These are phyloP conservation scores for Fusarium foetens DNA, from an alignment of 2,329 filamentous ascomycete genomes.

Conservation along the genomic window DNA sequence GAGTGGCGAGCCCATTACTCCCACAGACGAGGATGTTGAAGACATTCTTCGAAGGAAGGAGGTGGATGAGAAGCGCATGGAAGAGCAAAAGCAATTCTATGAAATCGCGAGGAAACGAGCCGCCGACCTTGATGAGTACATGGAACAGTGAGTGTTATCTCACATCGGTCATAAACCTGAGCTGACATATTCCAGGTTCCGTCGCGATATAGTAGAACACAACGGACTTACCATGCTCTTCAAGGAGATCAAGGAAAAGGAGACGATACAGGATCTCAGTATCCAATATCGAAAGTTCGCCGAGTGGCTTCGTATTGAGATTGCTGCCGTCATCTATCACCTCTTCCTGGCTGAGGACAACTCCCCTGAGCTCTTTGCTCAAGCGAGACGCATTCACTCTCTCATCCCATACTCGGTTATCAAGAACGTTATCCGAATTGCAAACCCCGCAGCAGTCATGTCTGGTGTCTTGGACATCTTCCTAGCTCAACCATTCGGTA, in stretches of 20 bases:
- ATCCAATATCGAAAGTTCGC: constrained; percentile 98
- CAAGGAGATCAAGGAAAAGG: constrained; percentile 89
- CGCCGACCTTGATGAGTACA: constrained; percentile 94
- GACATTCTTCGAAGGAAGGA: constrained; percentile 84
- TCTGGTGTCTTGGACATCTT: constrained; percentile 94
- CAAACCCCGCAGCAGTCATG: constrained; percentile 97
- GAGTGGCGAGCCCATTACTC: constrained; percentile 73
- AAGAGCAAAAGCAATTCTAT: constrained; percentile 94
- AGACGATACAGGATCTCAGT: constrained; percentile 86
- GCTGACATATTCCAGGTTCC: constrained; percentile 60
- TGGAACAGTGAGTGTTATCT: constrained; percentile 78
- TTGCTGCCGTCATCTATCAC: constrained; percentile 96
- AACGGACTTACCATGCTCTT: constrained; percentile 94
- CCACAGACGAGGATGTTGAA: constrained; percentile 83
- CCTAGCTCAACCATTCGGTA: constrained; percentile 91
- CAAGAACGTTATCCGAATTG: constrained; percentile 96
- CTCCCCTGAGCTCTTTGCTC: constrained; percentile 93
- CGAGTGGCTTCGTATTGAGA: constrained; percentile 96
- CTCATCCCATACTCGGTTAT: constrained; percentile 91
- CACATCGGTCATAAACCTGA: background rate
- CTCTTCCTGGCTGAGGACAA: constrained; percentile 98
- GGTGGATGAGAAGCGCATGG: constrained; percentile 87
- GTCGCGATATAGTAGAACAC: constrained; percentile 72
- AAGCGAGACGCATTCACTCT: constrained; percentile 93
- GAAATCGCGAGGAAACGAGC: constrained; percentile 92